Percentiles rank a stretch among this genome's conserved stretches.
Conservation (phyloP, 768 basidiomycete genomes). For the Glaciozyma antarctica region DNA sequence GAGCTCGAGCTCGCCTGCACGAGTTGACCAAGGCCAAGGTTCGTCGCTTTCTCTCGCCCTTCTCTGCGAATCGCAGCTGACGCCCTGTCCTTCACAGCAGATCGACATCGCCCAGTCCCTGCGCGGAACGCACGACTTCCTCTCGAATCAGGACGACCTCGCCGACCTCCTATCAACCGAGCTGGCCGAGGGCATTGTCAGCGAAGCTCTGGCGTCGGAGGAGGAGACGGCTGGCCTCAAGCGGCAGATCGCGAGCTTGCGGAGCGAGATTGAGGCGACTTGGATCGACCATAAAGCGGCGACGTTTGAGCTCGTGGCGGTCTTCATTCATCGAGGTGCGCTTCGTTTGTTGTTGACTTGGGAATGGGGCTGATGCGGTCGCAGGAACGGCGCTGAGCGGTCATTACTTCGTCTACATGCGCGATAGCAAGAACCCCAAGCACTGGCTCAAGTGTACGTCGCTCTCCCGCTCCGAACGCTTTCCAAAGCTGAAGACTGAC, state of each 20-base stretch:
- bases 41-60: neutral
- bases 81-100: neutral
- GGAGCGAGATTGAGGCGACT: slow-evolving; percentile 58
- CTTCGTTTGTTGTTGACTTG: slow-evolving; percentile 39
- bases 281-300: slow-evolving; percentile 59
- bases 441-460: slow-evolving; percentile 66
- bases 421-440: slow-evolving; percentile 43
- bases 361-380: neutral
- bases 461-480: neutral
- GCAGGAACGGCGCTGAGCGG: slow-evolving; percentile 44
- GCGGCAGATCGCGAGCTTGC: slow-evolving; percentile 35
- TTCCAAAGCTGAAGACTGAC: neutral
- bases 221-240: slow-evolving; percentile 50
- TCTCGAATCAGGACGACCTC: neutral
- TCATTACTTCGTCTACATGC: slow-evolving; percentile 85
- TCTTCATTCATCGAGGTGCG: slow-evolving; percentile 83
- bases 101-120: too few relatives aligned
- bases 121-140: neutral
- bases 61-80: neutral
- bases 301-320: slow-evolving; percentile 80
- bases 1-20: slow-evolving; percentile 51
- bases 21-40: slow-evolving; percentile 20
- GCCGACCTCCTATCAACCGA: neutral
- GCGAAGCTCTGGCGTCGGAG: slow-evolving; percentile 51
- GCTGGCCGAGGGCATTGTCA: neutral